These are phyloP conservation scores for Eucalyptus shirleyi DNA, from an alignment of 345 rosid species.

Conservation along the genomic window DNA sequence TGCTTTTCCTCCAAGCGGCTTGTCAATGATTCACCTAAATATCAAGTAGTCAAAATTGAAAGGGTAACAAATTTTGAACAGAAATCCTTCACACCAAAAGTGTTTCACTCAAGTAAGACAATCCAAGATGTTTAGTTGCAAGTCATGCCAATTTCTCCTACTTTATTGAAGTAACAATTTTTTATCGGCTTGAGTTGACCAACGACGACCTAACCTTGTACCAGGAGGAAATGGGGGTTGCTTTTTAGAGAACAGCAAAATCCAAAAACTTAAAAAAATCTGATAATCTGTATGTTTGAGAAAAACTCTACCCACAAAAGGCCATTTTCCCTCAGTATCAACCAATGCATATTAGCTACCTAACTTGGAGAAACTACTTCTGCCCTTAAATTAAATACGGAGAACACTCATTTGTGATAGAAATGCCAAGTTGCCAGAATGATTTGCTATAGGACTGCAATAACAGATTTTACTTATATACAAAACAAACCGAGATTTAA, in stretches of 20 bases:
- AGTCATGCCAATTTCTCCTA: neutral
- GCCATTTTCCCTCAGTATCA: neutral
- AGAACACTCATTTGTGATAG: neutral
- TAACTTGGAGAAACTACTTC: neutral
- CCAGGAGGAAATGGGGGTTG: neutral
- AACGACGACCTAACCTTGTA: neutral
- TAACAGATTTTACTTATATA: neutral
- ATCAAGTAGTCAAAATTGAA: neutral
- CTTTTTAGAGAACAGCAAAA: neutral
- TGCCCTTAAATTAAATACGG: neutral
- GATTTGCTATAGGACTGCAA: neutral
- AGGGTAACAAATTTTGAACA: neutral
- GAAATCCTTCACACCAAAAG: neutral
- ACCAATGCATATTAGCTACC: neutral
- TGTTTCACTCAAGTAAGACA: neutral
- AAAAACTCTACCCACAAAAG: neutral
- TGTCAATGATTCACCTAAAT: conserved; percentile 39
- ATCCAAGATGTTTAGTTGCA: neutral
- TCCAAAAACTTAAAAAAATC: neutral
- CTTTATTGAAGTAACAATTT: neutral
- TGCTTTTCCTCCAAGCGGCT: conserved; percentile 42
- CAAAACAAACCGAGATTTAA: neutral
- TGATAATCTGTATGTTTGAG: neutral
- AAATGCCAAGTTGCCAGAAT: neutral
- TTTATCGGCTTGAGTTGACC: neutral